These are phyloP conservation scores for Cymbidium sinense DNA, from an alignment of 106 monocot genomes.

Conservation along the genomic window DNA sequence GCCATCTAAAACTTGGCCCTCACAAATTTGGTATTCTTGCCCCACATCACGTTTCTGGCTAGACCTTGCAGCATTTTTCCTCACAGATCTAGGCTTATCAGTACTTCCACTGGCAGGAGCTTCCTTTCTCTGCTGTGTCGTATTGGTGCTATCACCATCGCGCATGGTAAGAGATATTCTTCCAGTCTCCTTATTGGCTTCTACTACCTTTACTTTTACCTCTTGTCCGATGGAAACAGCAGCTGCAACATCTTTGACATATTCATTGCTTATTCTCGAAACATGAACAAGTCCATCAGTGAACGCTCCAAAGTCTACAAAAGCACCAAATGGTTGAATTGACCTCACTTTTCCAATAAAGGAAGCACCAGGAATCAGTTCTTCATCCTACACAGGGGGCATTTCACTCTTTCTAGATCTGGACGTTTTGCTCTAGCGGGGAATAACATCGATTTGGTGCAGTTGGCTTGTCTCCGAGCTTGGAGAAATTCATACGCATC, in stretches of 20 bases:
- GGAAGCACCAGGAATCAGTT: constrained; percentile 67
- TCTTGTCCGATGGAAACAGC: constrained; percentile 86
- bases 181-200: constrained; percentile 67
- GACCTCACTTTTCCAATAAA: constrained; percentile 94
- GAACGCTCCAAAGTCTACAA: constrained; percentile 88
- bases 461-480: constrained; percentile 27
- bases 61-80: constrained; percentile 39
- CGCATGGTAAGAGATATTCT: constrained; percentile 91
- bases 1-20: constrained; percentile 58
- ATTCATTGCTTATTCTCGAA: constrained; percentile 75
- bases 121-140: constrained; percentile 32
- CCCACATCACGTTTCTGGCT: constrained; percentile 26
- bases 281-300: constrained; percentile 91
- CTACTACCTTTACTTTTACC: constrained; percentile 71
- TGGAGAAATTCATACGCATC: constrained; percentile 18
- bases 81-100: constrained; percentile 44
- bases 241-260: constrained; percentile 68
- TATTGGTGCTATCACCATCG: constrained; percentile 38
- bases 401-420: constrained; percentile 74
- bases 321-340: constrained; percentile 88
- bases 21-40: constrained; percentile 39
- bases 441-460: constrained; percentile 7
- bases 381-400: constrained; percentile 77
- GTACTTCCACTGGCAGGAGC: constrained; percentile 18
- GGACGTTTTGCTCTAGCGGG: constrained; percentile 35